Conservation (phyloP, 2,329 filamentous ascomycete genomes). For the Phaeosphaeria sp. region DNA sequence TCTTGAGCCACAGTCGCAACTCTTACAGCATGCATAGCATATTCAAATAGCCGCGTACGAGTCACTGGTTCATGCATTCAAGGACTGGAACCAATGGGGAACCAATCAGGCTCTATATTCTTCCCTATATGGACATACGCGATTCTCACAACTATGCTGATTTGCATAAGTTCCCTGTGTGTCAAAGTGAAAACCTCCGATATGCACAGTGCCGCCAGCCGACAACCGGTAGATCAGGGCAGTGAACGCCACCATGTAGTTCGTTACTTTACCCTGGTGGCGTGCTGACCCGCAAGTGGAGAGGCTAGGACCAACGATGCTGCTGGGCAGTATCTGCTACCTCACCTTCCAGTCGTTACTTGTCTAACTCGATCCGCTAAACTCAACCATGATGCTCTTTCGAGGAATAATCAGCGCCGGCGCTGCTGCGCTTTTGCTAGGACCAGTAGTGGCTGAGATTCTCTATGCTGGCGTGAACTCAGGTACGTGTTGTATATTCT, state of each 20-base stretch:
- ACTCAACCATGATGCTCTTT: slow-evolving; percentile 3
- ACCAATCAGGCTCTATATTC: neutral
- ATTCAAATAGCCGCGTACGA: neutral
- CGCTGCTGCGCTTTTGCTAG: slow-evolving; percentile 13
- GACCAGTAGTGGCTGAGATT: slow-evolving; percentile 16
- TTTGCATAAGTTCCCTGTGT: neutral
- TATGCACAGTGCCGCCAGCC: slow-evolving; percentile 1
- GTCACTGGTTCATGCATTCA: neutral
- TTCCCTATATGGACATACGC: neutral
- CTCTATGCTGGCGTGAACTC: slow-evolving; percentile 32
- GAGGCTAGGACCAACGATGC: neutral
- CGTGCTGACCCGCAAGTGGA: neutral
- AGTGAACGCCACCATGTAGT: neutral
- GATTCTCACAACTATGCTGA: neutral
- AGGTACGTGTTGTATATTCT: slow-evolving; percentile 10
- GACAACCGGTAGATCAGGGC: neutral
- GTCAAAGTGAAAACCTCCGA: slow-evolving; percentile 4
- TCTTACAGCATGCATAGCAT: neutral
- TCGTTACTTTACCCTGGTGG: slow-evolving; percentile 1
- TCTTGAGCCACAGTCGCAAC: neutral
- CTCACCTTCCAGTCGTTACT: slow-evolving; percentile 4
- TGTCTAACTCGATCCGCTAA: neutral
- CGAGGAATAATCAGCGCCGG: slow-evolving; percentile 15
- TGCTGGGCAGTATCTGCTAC: slow-evolving; percentile 1
- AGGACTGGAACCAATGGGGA: neutral